Evolutionary conservation across 495 filamentous ascomycete species (phyloP), one percentile per base, ranked within the genome.

Genomic region (Daldinia concentrica): DNA sequence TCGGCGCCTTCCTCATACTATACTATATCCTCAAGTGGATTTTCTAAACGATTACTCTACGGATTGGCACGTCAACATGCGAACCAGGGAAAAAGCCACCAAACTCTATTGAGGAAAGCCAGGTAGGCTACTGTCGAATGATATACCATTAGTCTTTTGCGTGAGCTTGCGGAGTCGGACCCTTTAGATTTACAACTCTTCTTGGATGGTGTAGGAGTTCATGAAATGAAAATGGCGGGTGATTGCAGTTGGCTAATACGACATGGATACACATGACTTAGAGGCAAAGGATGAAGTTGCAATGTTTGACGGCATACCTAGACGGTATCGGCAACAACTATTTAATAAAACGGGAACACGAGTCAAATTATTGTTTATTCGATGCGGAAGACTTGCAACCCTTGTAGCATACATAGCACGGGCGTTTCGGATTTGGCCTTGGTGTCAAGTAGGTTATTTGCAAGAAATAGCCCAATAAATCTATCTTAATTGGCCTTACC

Each of bases 1-100:
- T 94, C 48, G 93, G 82, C n/a, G 81, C 81, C 9, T 89, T 95
- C 15, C 68, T 98, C 36, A 79, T 92, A 59, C 68, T 97, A 52
- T 99, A 91, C 75, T 91, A 93, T 71, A 78, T 92, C 36, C 81
- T 86, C 71, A 85, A 86, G 27, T 88, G 90, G 84, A 81, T 94
- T 59, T 89, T 92, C 65, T 92, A 77, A 80, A 54, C 30, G 24
- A 17, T 3, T 12, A 22, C 14, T 12, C 8, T 54, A 17, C 24
- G 41, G 17, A 54, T 29, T n/a, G 1, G 27, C 27, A 30, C 9
- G 14, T 17, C 26, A n/a, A 24, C 30, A 54, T 54, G 14, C 4
- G 12, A 24, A 30, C 12, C 6, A 24, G 43, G 19, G 24, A 12
- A 48, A 45, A 12, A 48, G 8, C 17, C 9, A 48, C 17, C 17